phyloP scores from a whole-genome alignment of 1,284 basidiomycete genomes.

The Rhodotorula sp. region DNA sequence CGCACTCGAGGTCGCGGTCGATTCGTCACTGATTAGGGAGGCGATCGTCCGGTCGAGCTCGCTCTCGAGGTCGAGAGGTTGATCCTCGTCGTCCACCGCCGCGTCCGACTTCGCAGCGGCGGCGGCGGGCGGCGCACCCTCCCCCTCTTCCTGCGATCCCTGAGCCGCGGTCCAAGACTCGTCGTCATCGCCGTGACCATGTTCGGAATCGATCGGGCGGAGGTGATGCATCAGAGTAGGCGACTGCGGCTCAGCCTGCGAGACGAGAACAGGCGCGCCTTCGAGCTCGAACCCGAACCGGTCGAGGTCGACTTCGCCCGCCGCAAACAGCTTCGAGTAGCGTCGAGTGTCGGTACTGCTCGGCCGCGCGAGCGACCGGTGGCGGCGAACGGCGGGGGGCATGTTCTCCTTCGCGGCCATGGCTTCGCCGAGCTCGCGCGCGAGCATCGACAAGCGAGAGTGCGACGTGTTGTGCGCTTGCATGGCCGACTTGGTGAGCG shows the following conservation, averaged over 20 bases:
- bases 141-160: neutral
- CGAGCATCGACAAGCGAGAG: conserved; percentile 24
- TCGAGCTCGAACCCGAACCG: conserved; percentile 16
- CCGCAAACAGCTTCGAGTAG: conserved; percentile 12
- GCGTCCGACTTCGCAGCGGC: neutral
- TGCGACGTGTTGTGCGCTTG: conserved; percentile 28
- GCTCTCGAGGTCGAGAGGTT: conserved; percentile 18
- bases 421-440: conserved; percentile 21
- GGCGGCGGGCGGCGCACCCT: neutral
- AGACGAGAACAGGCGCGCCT: conserved; percentile 1
- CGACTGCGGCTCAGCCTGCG: conserved; percentile 5
- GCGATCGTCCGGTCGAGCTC: conserved; percentile 37
- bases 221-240: conserved; percentile 4
- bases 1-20: neutral
- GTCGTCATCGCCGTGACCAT: neutral
- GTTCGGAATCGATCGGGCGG: neutral
- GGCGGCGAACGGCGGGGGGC: neutral
- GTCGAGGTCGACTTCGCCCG: conserved; percentile 1
- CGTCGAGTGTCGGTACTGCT: neutral
- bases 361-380: neutral
- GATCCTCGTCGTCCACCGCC: conserved; percentile 1
- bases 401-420: conserved; percentile 12
- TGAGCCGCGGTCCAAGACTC: neutral
- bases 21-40: conserved; percentile 14
- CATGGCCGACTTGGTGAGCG: conserved; percentile 26